These are phyloP conservation scores for Fonsecaea erecta DNA, from an alignment of 2,329 filamentous ascomycete genomes.

Conservation along the genomic window DNA sequence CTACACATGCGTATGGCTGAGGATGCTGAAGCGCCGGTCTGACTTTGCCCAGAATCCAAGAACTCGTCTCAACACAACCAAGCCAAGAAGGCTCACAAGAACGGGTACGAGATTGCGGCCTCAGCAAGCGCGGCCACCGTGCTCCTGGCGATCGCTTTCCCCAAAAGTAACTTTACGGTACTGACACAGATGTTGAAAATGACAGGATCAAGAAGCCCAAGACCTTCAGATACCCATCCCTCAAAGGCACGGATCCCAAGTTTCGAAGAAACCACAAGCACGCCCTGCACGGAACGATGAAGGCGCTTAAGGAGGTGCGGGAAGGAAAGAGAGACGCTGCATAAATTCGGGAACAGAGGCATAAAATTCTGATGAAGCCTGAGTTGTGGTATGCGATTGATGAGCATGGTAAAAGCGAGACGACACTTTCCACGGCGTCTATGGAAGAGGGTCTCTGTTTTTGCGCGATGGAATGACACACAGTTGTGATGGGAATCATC, in stretches of 20 bases:
- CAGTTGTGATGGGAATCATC: neutral
- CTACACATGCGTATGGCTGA: neutral
- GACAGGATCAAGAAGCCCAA: constrained; percentile 99
- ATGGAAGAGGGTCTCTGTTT: neutral
- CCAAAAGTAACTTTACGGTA: neutral
- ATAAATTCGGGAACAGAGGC: constrained; percentile 51
- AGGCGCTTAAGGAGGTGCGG: constrained; percentile 96
- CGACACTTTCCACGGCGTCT: neutral
- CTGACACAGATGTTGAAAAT: constrained; percentile 21
- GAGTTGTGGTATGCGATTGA: neutral
- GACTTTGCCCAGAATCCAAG: constrained; percentile 79
- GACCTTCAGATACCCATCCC: constrained; percentile 97
- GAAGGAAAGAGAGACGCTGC: constrained; percentile 91
- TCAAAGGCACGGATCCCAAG: constrained; percentile 99
- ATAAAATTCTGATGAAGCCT: neutral
- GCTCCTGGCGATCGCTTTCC: neutral
- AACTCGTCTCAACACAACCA: constrained; percentile 99
- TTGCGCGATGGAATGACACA: neutral
- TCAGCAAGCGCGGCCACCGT: neutral
- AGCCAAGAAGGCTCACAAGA: constrained; percentile 97
- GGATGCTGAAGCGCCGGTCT: constrained; percentile 1
- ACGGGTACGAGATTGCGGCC: constrained; percentile 75
- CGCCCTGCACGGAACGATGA: constrained; percentile 98
- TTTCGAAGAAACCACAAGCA: constrained; percentile 99
- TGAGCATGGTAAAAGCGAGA: neutral